Conservation (phyloP, 306 rosid genomes). For the Prunus kanzakura region DNA sequence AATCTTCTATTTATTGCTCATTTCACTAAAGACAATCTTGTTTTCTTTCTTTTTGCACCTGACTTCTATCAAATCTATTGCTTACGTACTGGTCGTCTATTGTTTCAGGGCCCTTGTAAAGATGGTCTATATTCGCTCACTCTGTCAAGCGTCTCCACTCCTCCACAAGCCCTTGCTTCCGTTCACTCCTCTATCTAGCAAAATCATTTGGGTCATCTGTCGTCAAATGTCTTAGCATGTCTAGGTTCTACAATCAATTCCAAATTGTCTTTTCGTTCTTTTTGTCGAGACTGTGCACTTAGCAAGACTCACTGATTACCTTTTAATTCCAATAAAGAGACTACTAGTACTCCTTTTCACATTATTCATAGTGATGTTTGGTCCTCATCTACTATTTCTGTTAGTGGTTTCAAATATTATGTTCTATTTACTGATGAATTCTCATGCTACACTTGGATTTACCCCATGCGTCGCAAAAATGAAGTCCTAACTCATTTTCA, state of each 20-base stretch:
- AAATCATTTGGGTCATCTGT: neutral
- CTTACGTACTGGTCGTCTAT: neutral
- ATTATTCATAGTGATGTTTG: neutral
- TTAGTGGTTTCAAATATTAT: too few species aligned
- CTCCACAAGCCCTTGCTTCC: neutral
- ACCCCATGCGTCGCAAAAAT: too few species aligned
- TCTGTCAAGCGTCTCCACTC: neutral
- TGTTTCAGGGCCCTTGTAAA: neutral
- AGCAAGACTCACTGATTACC: too few species aligned
- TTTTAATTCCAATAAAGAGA: too few species aligned
- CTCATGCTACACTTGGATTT: neutral
- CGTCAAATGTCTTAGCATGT: neutral
- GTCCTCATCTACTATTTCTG: too few species aligned
- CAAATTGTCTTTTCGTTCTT: too few species aligned
- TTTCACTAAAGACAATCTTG: neutral
- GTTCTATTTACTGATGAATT: too few species aligned
- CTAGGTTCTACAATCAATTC: too few species aligned
- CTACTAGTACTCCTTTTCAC: too few species aligned
- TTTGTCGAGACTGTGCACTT: too few species aligned
- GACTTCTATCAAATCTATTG: neutral
- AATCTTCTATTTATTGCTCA: neutral
- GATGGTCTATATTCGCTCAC: neutral
- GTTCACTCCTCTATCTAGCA: neutral
- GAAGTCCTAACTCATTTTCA: too few species aligned
- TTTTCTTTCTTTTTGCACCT: neutral